A percentile compares a stretch with the other conserved stretches of the same genome.
Conservation (phyloP, 2,329 filamentous ascomycete genomes). For the Trichophyton mentagrophytes region DNA sequence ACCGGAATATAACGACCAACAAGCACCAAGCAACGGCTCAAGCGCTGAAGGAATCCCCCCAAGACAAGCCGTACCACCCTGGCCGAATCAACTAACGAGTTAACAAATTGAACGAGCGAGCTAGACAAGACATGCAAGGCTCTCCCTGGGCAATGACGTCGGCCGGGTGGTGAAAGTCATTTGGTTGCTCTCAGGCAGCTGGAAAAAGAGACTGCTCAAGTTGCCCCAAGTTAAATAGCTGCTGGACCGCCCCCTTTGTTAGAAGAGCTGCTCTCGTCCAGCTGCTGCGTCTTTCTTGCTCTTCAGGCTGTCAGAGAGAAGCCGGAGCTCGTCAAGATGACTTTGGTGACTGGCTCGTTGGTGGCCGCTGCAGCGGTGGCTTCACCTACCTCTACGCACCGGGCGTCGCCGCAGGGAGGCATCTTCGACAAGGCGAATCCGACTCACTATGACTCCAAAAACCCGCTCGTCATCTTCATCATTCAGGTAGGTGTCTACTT, state of each 20-base stretch:
- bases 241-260: no score
- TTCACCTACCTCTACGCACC: conserved; percentile 19
- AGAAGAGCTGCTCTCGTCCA: no score
- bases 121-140: neutral
- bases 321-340: conserved; percentile 1
- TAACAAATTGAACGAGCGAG: no score
- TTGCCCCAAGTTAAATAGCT: no score
- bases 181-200: no score
- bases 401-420: conserved; percentile 48
- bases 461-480: conserved; percentile 64
- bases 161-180: no score
- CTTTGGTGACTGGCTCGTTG: conserved; percentile 4
- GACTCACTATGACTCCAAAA: conserved; percentile 52
- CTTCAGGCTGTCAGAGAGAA: neutral
- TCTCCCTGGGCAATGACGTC: no score
- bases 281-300: neutral
- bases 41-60: neutral
- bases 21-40: neutral
- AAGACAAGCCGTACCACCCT: neutral
- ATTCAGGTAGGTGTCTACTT: conserved; percentile 44
- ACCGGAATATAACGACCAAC: neutral
- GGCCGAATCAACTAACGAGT: neutral
- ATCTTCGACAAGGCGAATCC: conserved; percentile 61
- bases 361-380: conserved; percentile 7
- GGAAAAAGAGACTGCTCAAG: no score